Percentiles rank a stretch among this genome's conserved stretches.
Conservation (phyloP, 1,139 yeast species). For the Debaryomycetaceae sp. region DNA sequence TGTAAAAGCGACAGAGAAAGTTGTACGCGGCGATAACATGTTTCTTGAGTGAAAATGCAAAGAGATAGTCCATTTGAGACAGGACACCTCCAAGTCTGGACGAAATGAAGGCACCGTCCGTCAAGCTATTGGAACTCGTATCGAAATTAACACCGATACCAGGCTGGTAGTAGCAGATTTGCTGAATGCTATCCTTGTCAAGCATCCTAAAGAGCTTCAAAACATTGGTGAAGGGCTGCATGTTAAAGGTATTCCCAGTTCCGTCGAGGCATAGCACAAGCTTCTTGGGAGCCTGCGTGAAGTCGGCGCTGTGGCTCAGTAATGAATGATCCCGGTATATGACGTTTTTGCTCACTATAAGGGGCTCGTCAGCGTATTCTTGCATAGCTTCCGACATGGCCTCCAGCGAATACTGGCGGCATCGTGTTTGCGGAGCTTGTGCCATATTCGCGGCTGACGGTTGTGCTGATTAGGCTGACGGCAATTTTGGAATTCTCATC, state of each 20-base stretch:
- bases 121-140: conserved; percentile 16
- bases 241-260: conserved; percentile 48
- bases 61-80: conserved; percentile 29
- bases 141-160: conserved; percentile 47
- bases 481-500: too few species aligned
- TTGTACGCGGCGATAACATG: conserved; percentile 49
- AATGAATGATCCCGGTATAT: not conserved
- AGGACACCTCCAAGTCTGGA: conserved; percentile 1
- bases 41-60: conserved; percentile 42
- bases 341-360: not conserved
- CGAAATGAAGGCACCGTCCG: conserved; percentile 10
- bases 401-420: not conserved
- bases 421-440: not conserved
- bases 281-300: conserved; percentile 3
- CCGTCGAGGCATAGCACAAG: conserved; percentile 52
- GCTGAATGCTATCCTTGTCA: conserved; percentile 30
- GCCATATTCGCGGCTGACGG: conserved; percentile 1
- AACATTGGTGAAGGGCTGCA: conserved; percentile 44
- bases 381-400: not conserved
- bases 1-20: conserved; percentile 37
- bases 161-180: conserved; percentile 54
- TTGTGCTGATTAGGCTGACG: too few species aligned
- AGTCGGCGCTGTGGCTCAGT: not conserved
- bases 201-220: conserved; percentile 42
- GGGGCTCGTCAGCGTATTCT: not conserved